Base-by-base conservation (phyloP, 164 flowering plant species). In the grape (Vitis vinifera) region DNA sequence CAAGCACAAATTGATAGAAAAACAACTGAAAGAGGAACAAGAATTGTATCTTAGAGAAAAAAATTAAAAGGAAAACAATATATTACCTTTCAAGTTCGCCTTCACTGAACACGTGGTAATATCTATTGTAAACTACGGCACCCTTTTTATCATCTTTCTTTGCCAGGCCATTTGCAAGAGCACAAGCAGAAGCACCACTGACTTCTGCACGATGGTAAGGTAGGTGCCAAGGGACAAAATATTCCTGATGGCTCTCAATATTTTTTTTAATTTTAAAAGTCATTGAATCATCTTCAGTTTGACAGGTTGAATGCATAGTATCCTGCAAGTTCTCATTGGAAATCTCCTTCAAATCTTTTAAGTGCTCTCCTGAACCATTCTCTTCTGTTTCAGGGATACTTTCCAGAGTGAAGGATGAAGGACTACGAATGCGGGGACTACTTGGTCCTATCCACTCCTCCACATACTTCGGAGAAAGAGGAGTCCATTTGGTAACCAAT, bases 141-240 rank as follows among this genome's bases (percentile, higher is more conserved):
- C 97, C 92, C 81, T 95, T 95, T 72, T 90, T 93, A 70, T 95
- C 96, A 76, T 95, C 98, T 73, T 86, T 91, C 72, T 77, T 88
- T 13, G 99, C 98, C 63, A 95, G 76, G 6, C 98, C 99, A 85
- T 58, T 88, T 65, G 89, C 92, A 71, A 94, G 73, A 73, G 97
- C 97, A 73, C 72, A 60, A 67, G 91, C 90, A 69, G 99, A 91
- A 55, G 87, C 87, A 49, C 99, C 98, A 75, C 93, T 82, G 11
- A 93, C 84, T 82, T 95, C 99, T 62, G 97, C 99, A 47, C 98
- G 91, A 80, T 95, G 99, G 79, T 95, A 95, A 49, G 98, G 99
- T 66, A 95, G 87, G 75, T 95, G 99, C 99, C 98, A 95, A n/a
- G 99, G 99, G 12, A 95, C 96, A 82, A 95, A 95, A 85, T 80